A percentile compares a stretch with the other conserved stretches of the same genome.
Conservation (phyloP, 1,284 basidiomycete genomes). For the Cryptococcus maquisensis region DNA sequence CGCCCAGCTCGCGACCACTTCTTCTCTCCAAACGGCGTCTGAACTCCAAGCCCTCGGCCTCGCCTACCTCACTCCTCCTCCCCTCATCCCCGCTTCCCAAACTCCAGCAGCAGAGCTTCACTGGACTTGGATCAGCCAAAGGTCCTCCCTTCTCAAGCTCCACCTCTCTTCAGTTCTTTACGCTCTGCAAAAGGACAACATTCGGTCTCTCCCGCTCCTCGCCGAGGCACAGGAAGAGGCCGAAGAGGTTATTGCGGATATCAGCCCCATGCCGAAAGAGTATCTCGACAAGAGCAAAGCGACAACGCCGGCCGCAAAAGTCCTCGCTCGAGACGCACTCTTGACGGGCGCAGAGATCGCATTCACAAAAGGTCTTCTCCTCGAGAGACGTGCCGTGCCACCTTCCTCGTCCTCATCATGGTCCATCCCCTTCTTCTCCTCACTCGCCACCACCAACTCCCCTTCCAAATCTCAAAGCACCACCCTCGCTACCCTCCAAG, state of each 20-base stretch:
- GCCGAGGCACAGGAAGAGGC: slow-evolving; percentile 61
- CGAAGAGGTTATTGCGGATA: slow-evolving; percentile 59
- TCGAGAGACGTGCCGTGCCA: slow-evolving; percentile 48
- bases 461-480: slow-evolving; percentile 9
- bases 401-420: slow-evolving; percentile 39
- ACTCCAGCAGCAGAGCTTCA: slow-evolving; percentile 59
- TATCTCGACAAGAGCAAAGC: slow-evolving; percentile 30
- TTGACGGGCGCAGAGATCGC: slow-evolving; percentile 52
- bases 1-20: slow-evolving; percentile 61
- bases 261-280: slow-evolving; percentile 52
- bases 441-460: slow-evolving; percentile 55
- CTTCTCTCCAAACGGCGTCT: slow-evolving; percentile 79
- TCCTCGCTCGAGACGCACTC: slow-evolving; percentile 44
- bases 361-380: slow-evolving; percentile 45
- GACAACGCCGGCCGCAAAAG: slow-evolving; percentile 20
- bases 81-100: slow-evolving; percentile 54
- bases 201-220: slow-evolving; percentile 55
- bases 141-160: slow-evolving; percentile 65
- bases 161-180: slow-evolving; percentile 71
- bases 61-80: slow-evolving; percentile 55
- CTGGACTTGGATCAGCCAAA: slow-evolving; percentile 64
- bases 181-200: slow-evolving; percentile 42
- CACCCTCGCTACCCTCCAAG: slow-evolving; percentile 27
- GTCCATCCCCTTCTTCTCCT: too few species aligned
- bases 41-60: slow-evolving; percentile 75